Base-by-base conservation (phyloP, 2,329 filamentous ascomycete species). In the Xylaria sp. region DNA sequence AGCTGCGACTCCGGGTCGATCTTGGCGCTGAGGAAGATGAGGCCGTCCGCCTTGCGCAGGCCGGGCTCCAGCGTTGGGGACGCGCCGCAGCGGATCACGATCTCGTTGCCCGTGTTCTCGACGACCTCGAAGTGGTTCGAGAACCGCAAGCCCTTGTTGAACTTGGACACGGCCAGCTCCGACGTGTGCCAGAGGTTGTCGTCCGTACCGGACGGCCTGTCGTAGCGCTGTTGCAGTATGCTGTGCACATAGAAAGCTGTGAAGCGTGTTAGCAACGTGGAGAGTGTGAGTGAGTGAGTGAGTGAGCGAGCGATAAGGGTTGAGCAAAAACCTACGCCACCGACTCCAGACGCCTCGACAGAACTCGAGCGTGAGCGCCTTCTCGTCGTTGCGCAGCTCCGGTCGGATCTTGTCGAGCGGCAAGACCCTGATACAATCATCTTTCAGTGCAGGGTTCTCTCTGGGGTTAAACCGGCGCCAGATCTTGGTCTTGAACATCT, bases 341-440 rank as follows among this genome's bases (percentile, higher is more conserved):
- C 89, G 89, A 71, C 87, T 86, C 90, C 88, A 93, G 58, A 92
- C 81, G 54, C 90, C 90, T 13, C 88, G 88, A 76, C 89, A 91
- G 76, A 92, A 92, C 72, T 88, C 88, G 73, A 91, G 84, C 1
- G 87, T 86, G 58, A 92, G 82, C 1, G 83, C 84, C 34, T 82
- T 81, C 72, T 88, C 88, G 72, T 87, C 85, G 75, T 91, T 83
- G 15, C 92, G 80, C 63, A 93, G 81, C 71, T 90, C 87, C 0
- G 91, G 90, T 37, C 87, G 86, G 70, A 94, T 88, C 76, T 89
- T 88, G 56, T 81, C 82, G 58, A 94, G 77, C 0, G 90, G 88
- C 0, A 93, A 84, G 44, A 84, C 85, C 72, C 88, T 87, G 72
- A 92, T 82, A 74, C 87, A 90, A 12, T 91, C 80, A 76, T 94